Evolutionary conservation across 108 stramenopile species (phyloP).

Genomic region (Skeletonema marinoi): DNA sequence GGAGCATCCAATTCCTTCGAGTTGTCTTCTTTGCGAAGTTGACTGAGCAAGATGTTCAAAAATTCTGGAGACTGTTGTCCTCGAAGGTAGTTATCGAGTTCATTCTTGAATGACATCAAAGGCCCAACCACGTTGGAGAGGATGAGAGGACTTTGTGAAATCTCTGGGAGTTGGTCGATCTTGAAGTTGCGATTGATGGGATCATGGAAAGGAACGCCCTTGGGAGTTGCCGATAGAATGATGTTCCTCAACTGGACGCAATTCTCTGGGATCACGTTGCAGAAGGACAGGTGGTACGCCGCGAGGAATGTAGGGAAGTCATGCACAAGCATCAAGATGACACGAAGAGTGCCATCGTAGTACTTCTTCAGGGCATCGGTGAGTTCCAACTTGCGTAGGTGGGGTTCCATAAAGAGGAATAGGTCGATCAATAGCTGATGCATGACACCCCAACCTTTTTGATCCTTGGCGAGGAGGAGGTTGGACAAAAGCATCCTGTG

Average conservation of each 20-base stretch:
- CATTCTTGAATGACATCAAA: conserved; percentile 68
- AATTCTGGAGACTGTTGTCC: conserved; percentile 88
- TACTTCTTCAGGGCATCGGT: conserved; percentile 88
- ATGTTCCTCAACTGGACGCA: conserved; percentile 99
- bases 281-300: conserved; percentile 95
- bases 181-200: conserved; percentile 99
- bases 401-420: conserved; percentile 94
- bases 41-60: conserved; percentile 67
- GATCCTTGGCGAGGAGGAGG: conserved; percentile 83
- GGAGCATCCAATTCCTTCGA: conserved; percentile 79
- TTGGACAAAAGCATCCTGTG: conserved; percentile 96
- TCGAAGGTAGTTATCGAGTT: conserved; percentile 92
- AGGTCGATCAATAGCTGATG: conserved; percentile 96
- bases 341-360: conserved; percentile 96
- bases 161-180: conserved; percentile 96
- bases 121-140: conserved; percentile 88
- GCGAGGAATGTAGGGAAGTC: conserved; percentile 98
- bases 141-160: conserved; percentile 87
- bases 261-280: conserved; percentile 96
- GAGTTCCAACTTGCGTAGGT: conserved; percentile 81
- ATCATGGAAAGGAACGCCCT: conserved; percentile 96
- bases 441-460: conserved; percentile 94
- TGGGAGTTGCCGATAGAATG: conserved; percentile 95
- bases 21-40: conserved; percentile 73
- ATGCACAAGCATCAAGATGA: conserved; percentile 96